phyloP scores from a whole-genome alignment of 208 protist genomes.

The Crithidia thermophila region DNA sequence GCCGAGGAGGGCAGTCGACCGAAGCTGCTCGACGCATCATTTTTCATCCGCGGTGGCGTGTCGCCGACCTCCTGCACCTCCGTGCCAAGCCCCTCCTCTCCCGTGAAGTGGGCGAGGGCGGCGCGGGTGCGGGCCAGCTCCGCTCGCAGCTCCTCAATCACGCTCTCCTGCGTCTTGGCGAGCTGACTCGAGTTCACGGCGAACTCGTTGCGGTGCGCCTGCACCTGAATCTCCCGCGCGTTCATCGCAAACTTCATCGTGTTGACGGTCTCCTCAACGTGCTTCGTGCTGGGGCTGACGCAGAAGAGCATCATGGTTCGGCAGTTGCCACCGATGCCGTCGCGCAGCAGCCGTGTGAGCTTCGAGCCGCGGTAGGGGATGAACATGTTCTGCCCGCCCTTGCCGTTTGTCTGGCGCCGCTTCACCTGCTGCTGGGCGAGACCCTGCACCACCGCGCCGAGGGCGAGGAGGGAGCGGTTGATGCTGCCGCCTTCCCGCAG shows the following conservation, averaged over 20 bases:
- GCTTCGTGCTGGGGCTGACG: constrained; percentile 59
- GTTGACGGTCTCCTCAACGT: constrained; percentile 82
- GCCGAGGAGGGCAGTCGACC: neutral
- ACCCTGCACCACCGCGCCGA: constrained; percentile 93
- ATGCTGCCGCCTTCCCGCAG: constrained; percentile 95
- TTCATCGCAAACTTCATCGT: constrained; percentile 89
- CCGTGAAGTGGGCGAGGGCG: constrained; percentile 35
- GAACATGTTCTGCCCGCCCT: constrained; percentile 36
- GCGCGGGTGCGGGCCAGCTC: constrained; percentile 51
- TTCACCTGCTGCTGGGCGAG: constrained; percentile 52
- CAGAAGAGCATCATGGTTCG: constrained; percentile 83
- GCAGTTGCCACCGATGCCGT: constrained; percentile 84
- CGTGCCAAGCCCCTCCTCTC: neutral
- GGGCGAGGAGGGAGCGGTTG: constrained; percentile 93
- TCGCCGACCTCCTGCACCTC: neutral
- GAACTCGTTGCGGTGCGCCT: constrained; percentile 73
- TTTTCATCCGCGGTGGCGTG: neutral
- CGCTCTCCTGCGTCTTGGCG: constrained; percentile 60
- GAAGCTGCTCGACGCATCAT: neutral
- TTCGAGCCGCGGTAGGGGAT: constrained; percentile 88
- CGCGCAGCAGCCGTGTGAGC: constrained; percentile 78
- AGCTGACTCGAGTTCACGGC: constrained; percentile 56
- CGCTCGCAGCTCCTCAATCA: constrained; percentile 78
- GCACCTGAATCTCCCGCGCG: constrained; percentile 76
- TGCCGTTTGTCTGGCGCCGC: constrained; percentile 20